phyloP scores from a whole-genome alignment of 768 basidiomycete species.

The Dacryopinax spathularia region DNA sequence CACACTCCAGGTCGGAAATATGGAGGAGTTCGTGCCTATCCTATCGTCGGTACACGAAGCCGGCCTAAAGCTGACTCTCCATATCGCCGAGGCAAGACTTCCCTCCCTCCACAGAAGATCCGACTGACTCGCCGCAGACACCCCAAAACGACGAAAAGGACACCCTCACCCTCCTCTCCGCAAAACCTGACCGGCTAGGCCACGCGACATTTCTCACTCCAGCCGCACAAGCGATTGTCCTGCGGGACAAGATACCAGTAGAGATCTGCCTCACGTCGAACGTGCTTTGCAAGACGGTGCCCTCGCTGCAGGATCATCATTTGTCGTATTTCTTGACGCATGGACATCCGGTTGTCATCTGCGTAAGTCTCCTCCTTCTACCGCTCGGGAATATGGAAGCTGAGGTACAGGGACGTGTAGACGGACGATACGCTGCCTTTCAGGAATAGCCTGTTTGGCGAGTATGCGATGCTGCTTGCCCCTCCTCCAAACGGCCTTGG shows the following conservation, averaged over 20 bases:
- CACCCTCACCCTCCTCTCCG: slow-evolving; percentile 45
- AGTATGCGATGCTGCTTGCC: slow-evolving; percentile 70
- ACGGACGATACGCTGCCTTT: slow-evolving; percentile 75
- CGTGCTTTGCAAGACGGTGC: slow-evolving; percentile 60
- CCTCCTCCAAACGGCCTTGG: slow-evolving; percentile 58
- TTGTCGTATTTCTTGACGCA: slow-evolving; percentile 49
- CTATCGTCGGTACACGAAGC: slow-evolving; percentile 42
- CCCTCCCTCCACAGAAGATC: neutral
- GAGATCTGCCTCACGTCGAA: slow-evolving; percentile 78
- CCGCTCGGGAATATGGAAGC: neutral
- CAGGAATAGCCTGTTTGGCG: slow-evolving; percentile 54
- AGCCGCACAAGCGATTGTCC: slow-evolving; percentile 42
- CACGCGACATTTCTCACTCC: slow-evolving; percentile 69
- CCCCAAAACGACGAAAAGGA: slow-evolving; percentile 38
- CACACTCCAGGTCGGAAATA: slow-evolving; percentile 36
- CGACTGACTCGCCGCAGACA: slow-evolving; percentile 26
- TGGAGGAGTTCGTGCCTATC: slow-evolving; percentile 35
- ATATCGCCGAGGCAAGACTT: slow-evolving; percentile 61
- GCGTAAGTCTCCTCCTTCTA: slow-evolving; percentile 34
- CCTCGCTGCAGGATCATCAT: slow-evolving; percentile 53
- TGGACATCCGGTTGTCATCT: slow-evolving; percentile 59
- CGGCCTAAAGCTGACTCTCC: slow-evolving; percentile 60
- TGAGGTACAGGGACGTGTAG: slow-evolving; percentile 26
- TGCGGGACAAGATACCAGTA: slow-evolving; percentile 42
- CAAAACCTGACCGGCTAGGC: slow-evolving; percentile 52